Base-by-base conservation (phyloP, 2,329 filamentous ascomycete species). In the Colletotrichum sp. region DNA sequence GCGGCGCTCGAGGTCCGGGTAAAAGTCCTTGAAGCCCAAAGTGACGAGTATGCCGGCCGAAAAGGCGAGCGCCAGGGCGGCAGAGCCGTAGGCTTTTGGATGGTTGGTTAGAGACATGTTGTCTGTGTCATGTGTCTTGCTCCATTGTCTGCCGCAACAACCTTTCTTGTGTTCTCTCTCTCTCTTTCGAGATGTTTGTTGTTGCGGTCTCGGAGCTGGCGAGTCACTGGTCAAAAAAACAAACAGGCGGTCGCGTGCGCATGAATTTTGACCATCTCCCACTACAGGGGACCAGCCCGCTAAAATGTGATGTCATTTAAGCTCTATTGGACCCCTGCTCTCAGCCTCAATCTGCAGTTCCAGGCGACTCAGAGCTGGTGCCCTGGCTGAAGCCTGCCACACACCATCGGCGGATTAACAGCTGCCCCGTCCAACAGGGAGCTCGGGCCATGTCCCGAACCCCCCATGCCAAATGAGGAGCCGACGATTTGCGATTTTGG, bases 1-100 rank as follows among this genome's bases (percentile, higher is more conserved):
- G 24, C 91, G 89, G 26, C 88, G 85, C 83, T 95, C 93, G 63
- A 96, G 88, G 79, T 95, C 93, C 2, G 94, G 93, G 80, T 96
- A 96, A 48, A 96, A 84, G 82, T 96, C 94, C 84, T 96, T 96
- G 86, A 95, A 92, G 74, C 93, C 93, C 4, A 97, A 85, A 0
- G 95, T 95, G 72, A 96, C 84, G 68, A 95, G 86, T 69, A 96
- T 89, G 59, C 96, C 96, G 12, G 95, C 90, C n/a, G 93, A 83
- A 81, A 98, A 98, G 81, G 95, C 94, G 24, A 92, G 86, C 72
- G 92, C 89, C 57, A 96, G 83, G 77, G 93, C 95, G 32, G 93
- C 91, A 5, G 90, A 89, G 83, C 92, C 90, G 81, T 93, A 93
- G 77, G 88, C 89, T 81, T 89, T 90, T 30, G 91, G 90, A 78